Evolutionary conservation across 2,329 filamentous ascomycete species (phyloP).

Genomic region (Fusarium subglutinans): DNA sequence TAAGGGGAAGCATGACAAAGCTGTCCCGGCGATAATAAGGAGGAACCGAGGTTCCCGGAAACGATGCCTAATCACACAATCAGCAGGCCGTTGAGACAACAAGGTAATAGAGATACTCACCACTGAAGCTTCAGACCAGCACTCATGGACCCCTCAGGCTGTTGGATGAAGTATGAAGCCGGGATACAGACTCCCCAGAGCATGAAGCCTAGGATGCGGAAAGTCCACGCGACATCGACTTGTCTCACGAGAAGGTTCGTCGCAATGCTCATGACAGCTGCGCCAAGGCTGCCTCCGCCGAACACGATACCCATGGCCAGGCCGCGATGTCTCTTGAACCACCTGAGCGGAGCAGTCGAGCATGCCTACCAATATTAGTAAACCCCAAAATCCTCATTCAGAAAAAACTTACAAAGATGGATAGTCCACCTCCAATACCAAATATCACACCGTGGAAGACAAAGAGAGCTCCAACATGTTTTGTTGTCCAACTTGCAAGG

Average conservation of each 20-base stretch:
- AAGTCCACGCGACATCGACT: constrained; percentile 42
- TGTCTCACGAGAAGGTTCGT: constrained; percentile 37
- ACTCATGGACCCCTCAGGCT: constrained; percentile 16
- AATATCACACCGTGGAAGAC: constrained; percentile 42
- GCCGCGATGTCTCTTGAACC: constrained; percentile 43
- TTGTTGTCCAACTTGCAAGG: constrained; percentile 41
- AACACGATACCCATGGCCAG: constrained; percentile 45
- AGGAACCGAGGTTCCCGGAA: constrained; percentile 42
- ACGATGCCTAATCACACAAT: constrained; percentile 30
- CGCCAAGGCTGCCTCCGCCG: constrained; percentile 43
- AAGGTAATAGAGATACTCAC: neutral
- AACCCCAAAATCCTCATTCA: accelerated
- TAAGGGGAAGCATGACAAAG: constrained; percentile 40
- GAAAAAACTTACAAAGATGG: constrained; percentile 28
- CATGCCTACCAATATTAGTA: constrained; percentile 6
- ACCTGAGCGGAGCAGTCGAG: constrained; percentile 36
- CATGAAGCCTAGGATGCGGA: constrained; percentile 41
- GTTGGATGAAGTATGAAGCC: constrained; percentile 41
- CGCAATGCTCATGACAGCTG: constrained; percentile 43
- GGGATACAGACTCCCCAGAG: constrained; percentile 45
- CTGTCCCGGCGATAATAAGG: constrained; percentile 35
- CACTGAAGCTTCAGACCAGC: constrained; percentile 38
- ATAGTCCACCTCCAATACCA: constrained; percentile 37
- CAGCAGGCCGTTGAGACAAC: accelerated
- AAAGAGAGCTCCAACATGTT: constrained; percentile 39